A percentile compares a stretch with the other conserved stretches of the same genome.
Evolutionary conservation across 257 asterid species (phyloP).

Genomic region (Fraxinus pennsylvanica): DNA sequence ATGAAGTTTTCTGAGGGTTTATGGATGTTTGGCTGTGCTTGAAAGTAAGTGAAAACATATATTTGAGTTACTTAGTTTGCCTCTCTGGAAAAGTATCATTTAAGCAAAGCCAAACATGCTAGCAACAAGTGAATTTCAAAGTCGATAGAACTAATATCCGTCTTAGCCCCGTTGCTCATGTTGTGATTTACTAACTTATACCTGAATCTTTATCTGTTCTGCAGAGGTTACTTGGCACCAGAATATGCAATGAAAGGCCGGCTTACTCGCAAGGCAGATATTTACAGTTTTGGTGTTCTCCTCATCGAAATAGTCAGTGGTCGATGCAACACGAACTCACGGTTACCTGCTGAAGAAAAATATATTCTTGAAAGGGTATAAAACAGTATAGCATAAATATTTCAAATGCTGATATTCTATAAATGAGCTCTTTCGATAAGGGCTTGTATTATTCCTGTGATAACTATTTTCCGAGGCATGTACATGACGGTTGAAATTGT

Average conservation of each 20-base stretch:
- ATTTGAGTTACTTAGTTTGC: not conserved
- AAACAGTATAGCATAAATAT: not conserved
- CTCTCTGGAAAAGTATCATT: not conserved
- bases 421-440: not conserved
- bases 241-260: conserved; percentile 94
- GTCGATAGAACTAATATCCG: not conserved
- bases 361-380: conserved; percentile 90
- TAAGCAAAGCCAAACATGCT: not conserved
- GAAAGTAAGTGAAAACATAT: not conserved
- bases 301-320: conserved; percentile 91
- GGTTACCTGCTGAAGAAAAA: conserved; percentile 84
- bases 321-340: conserved; percentile 80
- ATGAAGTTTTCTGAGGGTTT: not conserved
- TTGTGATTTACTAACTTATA: not conserved
- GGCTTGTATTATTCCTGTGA: not conserved
- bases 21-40: not conserved
- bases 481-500: not conserved
- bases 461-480: too few species aligned
- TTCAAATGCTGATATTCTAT: not conserved
- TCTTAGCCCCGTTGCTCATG: not conserved
- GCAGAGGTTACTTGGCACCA: conserved; percentile 98
- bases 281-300: conserved; percentile 93
- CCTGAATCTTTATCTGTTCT: conserved; percentile 18
- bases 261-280: conserved; percentile 78
- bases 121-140: not conserved